Evolutionary conservation across 768 basidiomycete species (phyloP), one percentile per base, ranked within the genome.

Genomic region (Nidula microcarpa): DNA sequence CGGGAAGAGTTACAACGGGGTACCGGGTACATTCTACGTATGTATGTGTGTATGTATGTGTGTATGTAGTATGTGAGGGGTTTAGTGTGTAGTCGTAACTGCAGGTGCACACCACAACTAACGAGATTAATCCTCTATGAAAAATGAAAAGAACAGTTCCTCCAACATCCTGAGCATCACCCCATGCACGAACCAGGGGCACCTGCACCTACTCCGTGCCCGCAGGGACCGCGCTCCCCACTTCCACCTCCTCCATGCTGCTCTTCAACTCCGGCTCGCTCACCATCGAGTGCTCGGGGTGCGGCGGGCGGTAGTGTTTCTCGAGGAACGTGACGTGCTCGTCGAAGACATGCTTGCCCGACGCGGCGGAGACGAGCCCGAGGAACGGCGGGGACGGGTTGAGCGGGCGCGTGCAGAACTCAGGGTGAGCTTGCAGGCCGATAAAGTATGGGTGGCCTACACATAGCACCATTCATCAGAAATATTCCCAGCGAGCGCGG

Each of bases 361-460:
- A 74, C 0, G 97, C 74, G 1, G 97, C 94, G 4, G 96, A 85
- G 46, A 99, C 81, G 67, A 99, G 89, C 11, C 97, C 97, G 50
- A 99, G 86, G 85, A 98, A 98, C 0, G 94, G 88, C 0, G 97
- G 97, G 0, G 94, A 97, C 1, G 97, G 97, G 72, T 99, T 98
- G 43, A 99, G 76, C 1, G 97, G 97, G 32, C 97, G 86, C 18
- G 97, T 95, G 75, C 96, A 98, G 74, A 99, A 95, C 70, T 99
- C 97, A 0, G 97, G 97, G 64, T 99, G 97, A 1, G 97, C 92
- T 73, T 99, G 97, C 43, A 99, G 77, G 18, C 85, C 97, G 43
- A 96, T 73, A 65, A 95, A 98, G 77, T 84, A 99, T 2, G 94
- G 91, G 69, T 99, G 97, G 60, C 91, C 95, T 51, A 32, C 34